phyloP scores from a whole-genome alignment of 306 rosid species.

The Lablab purpureus region DNA sequence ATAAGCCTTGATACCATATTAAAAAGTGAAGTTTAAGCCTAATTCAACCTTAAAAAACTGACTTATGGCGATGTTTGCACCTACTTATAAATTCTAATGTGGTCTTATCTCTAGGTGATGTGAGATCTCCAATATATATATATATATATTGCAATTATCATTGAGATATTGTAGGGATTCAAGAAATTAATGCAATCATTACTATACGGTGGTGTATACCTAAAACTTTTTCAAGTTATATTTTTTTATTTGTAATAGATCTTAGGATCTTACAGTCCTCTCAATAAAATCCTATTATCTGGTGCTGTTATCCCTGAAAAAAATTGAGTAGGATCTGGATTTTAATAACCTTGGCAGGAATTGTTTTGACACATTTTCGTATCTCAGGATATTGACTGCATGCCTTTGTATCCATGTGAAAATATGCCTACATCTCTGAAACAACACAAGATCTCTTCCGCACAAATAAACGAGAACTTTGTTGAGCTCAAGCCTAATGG shows the following conservation, averaged over 20 bases:
- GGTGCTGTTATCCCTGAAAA: constrained; percentile 29
- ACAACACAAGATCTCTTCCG: constrained; percentile 52
- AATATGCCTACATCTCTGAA: constrained; percentile 72
- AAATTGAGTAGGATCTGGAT: background rate
- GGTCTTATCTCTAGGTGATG: no score
- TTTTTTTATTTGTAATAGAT: constrained; percentile 2
- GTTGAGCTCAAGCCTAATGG: constrained; percentile 62
- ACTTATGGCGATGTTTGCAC: no score
- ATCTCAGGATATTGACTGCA: constrained; percentile 93
- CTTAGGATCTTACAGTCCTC: constrained; percentile 19
- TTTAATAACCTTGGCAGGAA: constrained; percentile 23
- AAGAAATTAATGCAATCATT: no score
- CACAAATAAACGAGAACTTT: constrained; percentile 57
- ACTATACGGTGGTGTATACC: no score
- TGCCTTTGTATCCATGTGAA: constrained; percentile 85
- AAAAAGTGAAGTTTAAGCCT: no score
- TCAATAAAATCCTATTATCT: constrained; percentile 20
- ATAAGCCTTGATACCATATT: no score
- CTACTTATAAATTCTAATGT: no score
- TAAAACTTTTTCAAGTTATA: no score
- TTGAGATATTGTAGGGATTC: no score
- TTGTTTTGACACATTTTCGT: constrained; percentile 39
- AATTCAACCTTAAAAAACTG: no score
- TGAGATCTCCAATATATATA: no score
- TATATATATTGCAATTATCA: no score